These are phyloP conservation scores for Hypoxylon perforatum DNA, from an alignment of 495 filamentous ascomycete species.

Conservation along the genomic window DNA sequence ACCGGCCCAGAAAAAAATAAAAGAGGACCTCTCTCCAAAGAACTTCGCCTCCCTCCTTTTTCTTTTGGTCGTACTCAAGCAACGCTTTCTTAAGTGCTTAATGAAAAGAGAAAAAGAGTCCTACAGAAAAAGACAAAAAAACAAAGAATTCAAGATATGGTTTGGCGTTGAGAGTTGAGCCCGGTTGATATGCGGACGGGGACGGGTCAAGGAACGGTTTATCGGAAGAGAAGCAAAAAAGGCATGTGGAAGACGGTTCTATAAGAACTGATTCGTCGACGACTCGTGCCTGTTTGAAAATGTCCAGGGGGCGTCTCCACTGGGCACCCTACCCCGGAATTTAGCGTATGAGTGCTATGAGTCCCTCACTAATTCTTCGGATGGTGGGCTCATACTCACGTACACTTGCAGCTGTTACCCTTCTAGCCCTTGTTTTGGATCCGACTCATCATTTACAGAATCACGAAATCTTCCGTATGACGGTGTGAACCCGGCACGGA, in stretches of 20 bases:
- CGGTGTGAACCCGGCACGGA: constrained; percentile 21
- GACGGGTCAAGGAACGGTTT: not conserved
- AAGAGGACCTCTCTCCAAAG: constrained; percentile 7
- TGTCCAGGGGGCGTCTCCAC: constrained; percentile 1
- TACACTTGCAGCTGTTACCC: constrained; percentile 1
- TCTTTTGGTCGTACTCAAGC: not conserved
- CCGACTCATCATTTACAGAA: constrained; percentile 8
- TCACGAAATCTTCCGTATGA: constrained; percentile 29
- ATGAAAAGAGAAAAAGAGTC: not conserved
- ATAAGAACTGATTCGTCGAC: constrained; percentile 32
- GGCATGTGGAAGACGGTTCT: constrained; percentile 10
- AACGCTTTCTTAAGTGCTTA: too few species aligned
- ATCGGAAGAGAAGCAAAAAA: constrained; percentile 17
- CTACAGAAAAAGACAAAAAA: not conserved
- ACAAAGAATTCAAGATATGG: not conserved
- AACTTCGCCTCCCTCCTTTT: constrained; percentile 1
- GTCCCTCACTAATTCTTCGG: not conserved
- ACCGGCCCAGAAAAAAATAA: constrained; percentile 16
- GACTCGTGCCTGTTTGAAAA: not conserved
- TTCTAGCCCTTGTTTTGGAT: not conserved
- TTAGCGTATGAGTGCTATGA: constrained; percentile 19
- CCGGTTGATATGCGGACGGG: not conserved
- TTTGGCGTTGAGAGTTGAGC: not conserved
- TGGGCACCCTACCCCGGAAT: constrained; percentile 32
- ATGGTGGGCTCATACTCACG: constrained; percentile 1